Percentiles rank a stretch among this genome's conserved stretches.
Evolutionary conservation across 2,329 filamentous ascomycete species (phyloP).

Genomic region (Orbilia ellipsospora): DNA sequence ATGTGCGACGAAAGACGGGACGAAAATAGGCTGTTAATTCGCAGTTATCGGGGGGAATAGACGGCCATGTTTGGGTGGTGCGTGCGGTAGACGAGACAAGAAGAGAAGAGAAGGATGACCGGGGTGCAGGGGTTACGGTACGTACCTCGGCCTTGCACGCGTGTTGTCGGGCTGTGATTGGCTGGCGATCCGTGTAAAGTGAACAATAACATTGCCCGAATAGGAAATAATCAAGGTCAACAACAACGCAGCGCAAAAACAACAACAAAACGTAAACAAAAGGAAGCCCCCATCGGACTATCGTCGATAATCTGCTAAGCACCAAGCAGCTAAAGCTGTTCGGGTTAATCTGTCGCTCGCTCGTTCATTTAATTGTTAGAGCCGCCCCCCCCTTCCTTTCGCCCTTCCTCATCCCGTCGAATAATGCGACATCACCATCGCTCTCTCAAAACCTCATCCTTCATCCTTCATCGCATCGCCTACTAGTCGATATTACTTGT

Average conservation of each 20-base stretch:
- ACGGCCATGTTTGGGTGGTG: too few relatives aligned
- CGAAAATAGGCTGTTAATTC: conserved; percentile 19
- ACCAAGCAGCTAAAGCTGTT: conserved; percentile 21
- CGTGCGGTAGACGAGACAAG: too few relatives aligned
- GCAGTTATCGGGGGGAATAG: too few relatives aligned
- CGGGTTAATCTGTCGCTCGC: conserved; percentile 15
- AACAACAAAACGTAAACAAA: conserved; percentile 54
- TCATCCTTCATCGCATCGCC: not conserved
- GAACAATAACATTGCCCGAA: conserved; percentile 39
- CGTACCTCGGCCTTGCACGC: not conserved
- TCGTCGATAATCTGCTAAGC: not conserved
- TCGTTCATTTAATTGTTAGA: conserved; percentile 32
- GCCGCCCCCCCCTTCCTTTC: not conserved
- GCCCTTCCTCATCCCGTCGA: not conserved
- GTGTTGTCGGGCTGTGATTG: not conserved
- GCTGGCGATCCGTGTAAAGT: not conserved
- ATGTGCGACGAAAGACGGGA: conserved; percentile 21
- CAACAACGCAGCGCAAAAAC: conserved; percentile 25
- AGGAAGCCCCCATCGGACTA: not conserved
- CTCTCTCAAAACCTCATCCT: not conserved
- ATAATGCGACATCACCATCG: conserved; percentile 5
- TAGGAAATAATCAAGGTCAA: conserved; percentile 37
- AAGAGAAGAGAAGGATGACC: too few relatives aligned
- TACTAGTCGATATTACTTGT: too few relatives aligned
- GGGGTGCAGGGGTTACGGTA: too few relatives aligned